These are phyloP conservation scores for Coemansia pectinata DNA, from an alignment of 192 early-diverging fungal species.

Conservation along the genomic window DNA sequence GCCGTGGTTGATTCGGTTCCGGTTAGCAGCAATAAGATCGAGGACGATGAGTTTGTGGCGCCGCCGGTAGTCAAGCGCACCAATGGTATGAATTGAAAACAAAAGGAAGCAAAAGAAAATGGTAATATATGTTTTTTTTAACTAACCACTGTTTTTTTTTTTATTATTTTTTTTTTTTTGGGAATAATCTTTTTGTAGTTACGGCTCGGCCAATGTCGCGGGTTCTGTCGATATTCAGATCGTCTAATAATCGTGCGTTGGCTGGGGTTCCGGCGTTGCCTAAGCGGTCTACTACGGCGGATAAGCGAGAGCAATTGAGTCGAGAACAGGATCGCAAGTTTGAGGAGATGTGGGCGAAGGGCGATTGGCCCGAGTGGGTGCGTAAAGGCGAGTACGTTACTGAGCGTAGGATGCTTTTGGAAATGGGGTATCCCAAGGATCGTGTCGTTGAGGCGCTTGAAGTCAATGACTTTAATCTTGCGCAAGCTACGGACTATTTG, in stretches of 20 bases:
- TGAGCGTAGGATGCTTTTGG: slow-evolving; percentile 46
- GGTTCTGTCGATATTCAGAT: slow-evolving; percentile 52
- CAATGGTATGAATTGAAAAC: slow-evolving; percentile 43
- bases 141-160: background rate
- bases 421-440: slow-evolving; percentile 56
- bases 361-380: slow-evolving; percentile 55
- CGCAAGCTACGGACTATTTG: slow-evolving; percentile 54
- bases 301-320: slow-evolving; percentile 33
- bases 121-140: background rate
- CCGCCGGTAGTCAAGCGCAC: slow-evolving; percentile 55
- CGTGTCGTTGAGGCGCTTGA: slow-evolving; percentile 57
- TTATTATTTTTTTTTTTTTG: background rate
- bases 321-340: slow-evolving; percentile 49
- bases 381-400: slow-evolving; percentile 37
- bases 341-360: slow-evolving; percentile 49
- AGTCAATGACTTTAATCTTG: slow-evolving; percentile 57
- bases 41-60: slow-evolving; percentile 44
- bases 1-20: background rate
- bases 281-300: slow-evolving; percentile 20
- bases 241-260: slow-evolving; percentile 20
- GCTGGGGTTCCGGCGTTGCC: slow-evolving; percentile 10
- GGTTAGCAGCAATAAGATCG: background rate
- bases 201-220: slow-evolving; percentile 55
- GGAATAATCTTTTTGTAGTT: slow-evolving; percentile 19
- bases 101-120: background rate